A percentile compares a stretch with the other conserved stretches of the same genome.
phyloP scores from a whole-genome alignment of 331 rosid genomes.

The Malus hybrid region DNA sequence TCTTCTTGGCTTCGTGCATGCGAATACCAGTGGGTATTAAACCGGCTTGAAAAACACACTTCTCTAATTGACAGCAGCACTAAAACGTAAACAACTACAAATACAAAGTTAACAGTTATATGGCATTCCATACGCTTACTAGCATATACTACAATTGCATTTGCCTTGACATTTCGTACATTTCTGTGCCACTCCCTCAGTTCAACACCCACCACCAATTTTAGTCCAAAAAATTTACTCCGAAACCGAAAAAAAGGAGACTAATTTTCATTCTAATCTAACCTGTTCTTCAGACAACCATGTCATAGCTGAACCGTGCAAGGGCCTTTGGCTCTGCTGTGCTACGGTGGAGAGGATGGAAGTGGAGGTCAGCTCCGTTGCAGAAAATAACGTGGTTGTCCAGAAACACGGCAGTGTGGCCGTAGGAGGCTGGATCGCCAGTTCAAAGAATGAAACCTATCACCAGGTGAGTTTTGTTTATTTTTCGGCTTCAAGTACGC shows the following conservation, averaged over 20 bases:
- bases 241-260: background rate
- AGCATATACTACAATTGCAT: constrained; percentile 85
- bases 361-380: background rate
- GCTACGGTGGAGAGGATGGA: background rate
- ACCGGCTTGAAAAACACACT: constrained; percentile 34
- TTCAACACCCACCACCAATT: background rate
- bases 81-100: background rate
- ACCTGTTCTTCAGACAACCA: constrained; percentile 81
- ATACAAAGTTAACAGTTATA: background rate
- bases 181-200: constrained; percentile 32
- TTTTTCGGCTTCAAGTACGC: too few species aligned
- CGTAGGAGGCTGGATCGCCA: constrained; percentile 38
- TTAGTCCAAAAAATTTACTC: background rate
- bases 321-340: constrained; percentile 12
- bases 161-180: constrained; percentile 76
- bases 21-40: constrained; percentile 60
- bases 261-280: background rate
- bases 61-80: background rate
- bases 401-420: constrained; percentile 23
- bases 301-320: constrained; percentile 50
- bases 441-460: constrained; percentile 49
- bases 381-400: background rate
- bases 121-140: constrained; percentile 28
- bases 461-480: constrained; percentile 42
- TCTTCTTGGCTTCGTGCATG: constrained; percentile 42